These are phyloP conservation scores for Talaromyces liani DNA, from an alignment of 495 filamentous ascomycete species.

Conservation along the genomic window DNA sequence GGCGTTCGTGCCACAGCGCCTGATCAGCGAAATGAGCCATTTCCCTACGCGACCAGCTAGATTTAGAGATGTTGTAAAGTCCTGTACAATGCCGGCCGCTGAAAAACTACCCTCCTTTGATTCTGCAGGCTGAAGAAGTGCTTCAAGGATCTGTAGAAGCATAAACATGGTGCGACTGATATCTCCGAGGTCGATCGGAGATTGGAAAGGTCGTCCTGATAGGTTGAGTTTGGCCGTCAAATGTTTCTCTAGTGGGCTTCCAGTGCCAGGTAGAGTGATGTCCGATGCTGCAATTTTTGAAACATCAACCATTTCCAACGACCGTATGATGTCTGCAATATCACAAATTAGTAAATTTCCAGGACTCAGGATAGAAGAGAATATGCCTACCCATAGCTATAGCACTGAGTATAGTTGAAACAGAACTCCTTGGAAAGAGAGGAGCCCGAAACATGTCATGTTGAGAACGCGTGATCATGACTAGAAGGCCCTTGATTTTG, in stretches of 20 bases:
- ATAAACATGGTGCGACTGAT: constrained; percentile 19
- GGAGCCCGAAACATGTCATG: constrained; percentile 25
- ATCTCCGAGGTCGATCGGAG: constrained; percentile 17
- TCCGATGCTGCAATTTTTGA: constrained; percentile 8
- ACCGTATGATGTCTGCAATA: constrained; percentile 28
- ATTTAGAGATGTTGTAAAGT: constrained; percentile 28
- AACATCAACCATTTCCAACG: constrained; percentile 19
- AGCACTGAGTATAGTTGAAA: constrained; percentile 26
- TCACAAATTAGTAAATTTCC: neutral
- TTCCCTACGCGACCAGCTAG: constrained; percentile 31
- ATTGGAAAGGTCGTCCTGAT: constrained; percentile 21
- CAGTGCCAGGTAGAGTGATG: constrained; percentile 18
- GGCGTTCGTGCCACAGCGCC: constrained; percentile 9
- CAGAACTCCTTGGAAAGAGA: constrained; percentile 20
- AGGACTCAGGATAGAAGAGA: constrained; percentile 9
- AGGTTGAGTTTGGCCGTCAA: constrained; percentile 25
- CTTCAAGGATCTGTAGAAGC: constrained; percentile 22
- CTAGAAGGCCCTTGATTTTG: constrained; percentile 24
- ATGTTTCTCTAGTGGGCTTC: constrained; percentile 24
- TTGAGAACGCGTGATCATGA: constrained; percentile 27
- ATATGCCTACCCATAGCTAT: constrained; percentile 25
- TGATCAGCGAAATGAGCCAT: constrained; percentile 22
- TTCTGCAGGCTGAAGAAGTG: constrained; percentile 16
- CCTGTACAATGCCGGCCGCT: constrained; percentile 13
- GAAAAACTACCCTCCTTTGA: neutral